A percentile compares a stretch with the other conserved stretches of the same genome.
Conservation (phyloP, 106 monocot species). For the Allium cepa region DNA sequence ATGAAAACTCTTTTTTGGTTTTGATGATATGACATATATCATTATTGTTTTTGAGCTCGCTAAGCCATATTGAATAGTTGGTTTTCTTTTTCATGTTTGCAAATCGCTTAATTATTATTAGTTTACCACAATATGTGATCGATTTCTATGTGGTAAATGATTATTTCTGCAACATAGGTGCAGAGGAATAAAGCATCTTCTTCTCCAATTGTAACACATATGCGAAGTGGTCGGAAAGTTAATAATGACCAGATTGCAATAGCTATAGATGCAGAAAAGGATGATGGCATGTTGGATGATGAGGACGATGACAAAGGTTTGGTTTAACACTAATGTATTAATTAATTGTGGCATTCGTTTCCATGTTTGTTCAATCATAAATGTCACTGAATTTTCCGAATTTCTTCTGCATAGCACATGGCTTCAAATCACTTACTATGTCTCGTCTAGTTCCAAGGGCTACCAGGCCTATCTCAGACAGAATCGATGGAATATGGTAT, state of each 20-base stretch:
- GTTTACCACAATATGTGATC: too few relatives aligned
- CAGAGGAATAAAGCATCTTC: conserved; percentile 57
- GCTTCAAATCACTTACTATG: conserved; percentile 91
- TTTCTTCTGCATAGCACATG: conserved; percentile 63
- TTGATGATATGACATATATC: too few relatives aligned
- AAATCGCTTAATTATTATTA: too few relatives aligned
- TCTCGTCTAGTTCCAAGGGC: conserved; percentile 84
- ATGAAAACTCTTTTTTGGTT: too few relatives aligned
- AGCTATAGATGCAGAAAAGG: conserved; percentile 63
- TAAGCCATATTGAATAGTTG: too few relatives aligned
- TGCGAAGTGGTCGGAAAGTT: conserved; percentile 69
- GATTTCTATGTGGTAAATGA: too few relatives aligned
- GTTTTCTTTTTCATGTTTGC: too few relatives aligned
- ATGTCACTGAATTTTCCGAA: conserved; percentile 1
- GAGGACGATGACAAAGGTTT: conserved; percentile 98
- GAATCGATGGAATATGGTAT: conserved; percentile 94
- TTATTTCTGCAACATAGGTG: neutral
- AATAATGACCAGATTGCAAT: conserved; percentile 85
- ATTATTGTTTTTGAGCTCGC: too few relatives aligned
- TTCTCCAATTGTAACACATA: conserved; percentile 29
- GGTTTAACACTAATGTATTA: neutral
- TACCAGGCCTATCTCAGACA: conserved; percentile 69
- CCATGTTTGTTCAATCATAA: too few relatives aligned
- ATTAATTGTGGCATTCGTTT: too few relatives aligned
- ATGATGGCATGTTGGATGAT: conserved; percentile 34